These are phyloP conservation scores for Macrophomina pseudophaseolina DNA, from an alignment of 2,329 filamentous ascomycete species.

Conservation along the genomic window DNA sequence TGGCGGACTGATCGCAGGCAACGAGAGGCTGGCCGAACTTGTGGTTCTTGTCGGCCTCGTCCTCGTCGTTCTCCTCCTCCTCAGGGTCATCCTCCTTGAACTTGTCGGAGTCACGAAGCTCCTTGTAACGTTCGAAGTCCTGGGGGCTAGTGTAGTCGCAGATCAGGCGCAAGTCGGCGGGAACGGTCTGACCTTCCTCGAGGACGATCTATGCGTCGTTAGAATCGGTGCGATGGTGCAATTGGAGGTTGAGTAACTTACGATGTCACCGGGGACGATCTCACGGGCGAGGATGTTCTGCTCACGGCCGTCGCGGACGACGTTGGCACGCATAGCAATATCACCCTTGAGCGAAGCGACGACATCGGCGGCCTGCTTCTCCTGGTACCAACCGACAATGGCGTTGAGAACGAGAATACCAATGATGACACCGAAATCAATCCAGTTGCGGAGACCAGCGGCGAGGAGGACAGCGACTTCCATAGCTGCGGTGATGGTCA, in stretches of 20 bases:
- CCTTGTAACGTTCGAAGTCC: conserved; percentile 69
- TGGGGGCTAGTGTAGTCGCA: conserved; percentile 72
- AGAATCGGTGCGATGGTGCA: neutral
- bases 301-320: conserved; percentile 71
- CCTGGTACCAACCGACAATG: conserved; percentile 78
- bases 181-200: conserved; percentile 73
- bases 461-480: conserved; percentile 76
- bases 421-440: conserved; percentile 78
- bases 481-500: conserved; percentile 62
- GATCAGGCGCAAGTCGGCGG: conserved; percentile 73
- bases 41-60: conserved; percentile 57
- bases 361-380: conserved; percentile 80
- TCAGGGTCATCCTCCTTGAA: conserved; percentile 63
- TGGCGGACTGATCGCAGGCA: conserved; percentile 78
- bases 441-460: conserved; percentile 76
- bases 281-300: conserved; percentile 74
- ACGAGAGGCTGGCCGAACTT: conserved; percentile 70
- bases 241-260: conserved; percentile 48
- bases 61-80: conserved; percentile 60
- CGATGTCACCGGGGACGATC: conserved; percentile 76
- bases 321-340: conserved; percentile 74
- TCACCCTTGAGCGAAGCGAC: conserved; percentile 77
- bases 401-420: conserved; percentile 78
- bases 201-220: conserved; percentile 60
- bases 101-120: conserved; percentile 61